Evolutionary conservation across 495 filamentous ascomycete species (phyloP).

Genomic region (Penicillium angulare): DNA sequence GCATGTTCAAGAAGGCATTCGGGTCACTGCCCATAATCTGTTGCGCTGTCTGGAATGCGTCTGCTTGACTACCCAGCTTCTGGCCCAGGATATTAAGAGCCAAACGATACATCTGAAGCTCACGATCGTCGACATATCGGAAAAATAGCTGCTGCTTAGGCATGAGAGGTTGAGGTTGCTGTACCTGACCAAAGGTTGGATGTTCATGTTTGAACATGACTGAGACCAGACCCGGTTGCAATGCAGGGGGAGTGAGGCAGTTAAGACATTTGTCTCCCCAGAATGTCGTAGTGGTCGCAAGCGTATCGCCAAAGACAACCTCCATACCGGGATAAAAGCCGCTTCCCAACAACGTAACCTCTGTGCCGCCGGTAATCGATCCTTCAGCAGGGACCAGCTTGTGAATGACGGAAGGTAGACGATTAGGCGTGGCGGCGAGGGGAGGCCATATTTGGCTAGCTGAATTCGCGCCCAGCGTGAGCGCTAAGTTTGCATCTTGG

Average conservation of each 20-base stretch:
- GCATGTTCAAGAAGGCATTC: slow-evolving; percentile 42
- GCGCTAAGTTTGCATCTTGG: slow-evolving; percentile 35
- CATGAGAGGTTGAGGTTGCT: slow-evolving; percentile 43
- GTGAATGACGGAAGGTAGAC: slow-evolving; percentile 59
- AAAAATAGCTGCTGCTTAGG: slow-evolving; percentile 62
- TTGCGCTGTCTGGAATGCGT: slow-evolving; percentile 49
- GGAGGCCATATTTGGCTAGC: slow-evolving; percentile 42
- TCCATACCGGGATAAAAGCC: slow-evolving; percentile 77
- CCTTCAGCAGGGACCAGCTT: slow-evolving; percentile 82
- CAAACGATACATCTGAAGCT: slow-evolving; percentile 60
- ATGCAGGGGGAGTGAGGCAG: slow-evolving; percentile 75
- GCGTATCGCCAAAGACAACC: slow-evolving; percentile 79
- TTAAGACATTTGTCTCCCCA: slow-evolving; percentile 84
- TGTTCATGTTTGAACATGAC: slow-evolving; percentile 70
- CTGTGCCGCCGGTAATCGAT: slow-evolving; percentile 75
- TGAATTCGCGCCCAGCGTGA: slow-evolving; percentile 31
- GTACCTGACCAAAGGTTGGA: slow-evolving; percentile 48
- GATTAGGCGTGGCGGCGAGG: slow-evolving; percentile 37
- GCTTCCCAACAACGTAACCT: slow-evolving; percentile 79
- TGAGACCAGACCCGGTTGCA: slow-evolving; percentile 64
- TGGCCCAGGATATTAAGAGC: slow-evolving; percentile 48
- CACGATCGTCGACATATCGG: slow-evolving; percentile 76
- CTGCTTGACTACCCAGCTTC: slow-evolving; percentile 47
- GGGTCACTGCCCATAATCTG: slow-evolving; percentile 51
- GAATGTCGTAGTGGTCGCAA: slow-evolving; percentile 76